These are phyloP conservation scores for Bombardia bombarda DNA, from an alignment of 495 filamentous ascomycete genomes.

Conservation along the genomic window DNA sequence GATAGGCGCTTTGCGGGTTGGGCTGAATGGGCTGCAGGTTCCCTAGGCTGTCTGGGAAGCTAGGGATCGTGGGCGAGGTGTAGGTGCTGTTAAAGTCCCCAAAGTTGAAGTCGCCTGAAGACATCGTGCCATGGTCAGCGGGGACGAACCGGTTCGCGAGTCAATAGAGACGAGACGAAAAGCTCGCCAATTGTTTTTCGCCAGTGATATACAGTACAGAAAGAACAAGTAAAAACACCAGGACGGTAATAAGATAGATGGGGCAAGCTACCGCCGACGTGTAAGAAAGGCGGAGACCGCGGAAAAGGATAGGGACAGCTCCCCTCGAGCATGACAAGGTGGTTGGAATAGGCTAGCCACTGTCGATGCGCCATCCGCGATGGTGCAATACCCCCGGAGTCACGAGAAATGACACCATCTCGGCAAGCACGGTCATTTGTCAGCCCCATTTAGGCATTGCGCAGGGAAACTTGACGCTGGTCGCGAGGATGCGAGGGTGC, in stretches of 20 bases:
- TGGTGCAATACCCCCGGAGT: constrained; percentile 28
- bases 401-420: constrained; percentile 36
- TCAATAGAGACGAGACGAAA: no score
- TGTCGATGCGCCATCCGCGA: constrained; percentile 25
- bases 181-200: no score
- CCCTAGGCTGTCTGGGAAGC: constrained; percentile 33
- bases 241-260: no score
- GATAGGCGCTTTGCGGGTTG: constrained; percentile 28
- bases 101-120: constrained; percentile 43
- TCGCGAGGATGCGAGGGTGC: no score
- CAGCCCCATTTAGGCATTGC: constrained; percentile 21
- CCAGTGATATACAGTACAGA: no score
- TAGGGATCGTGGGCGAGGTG: constrained; percentile 37
- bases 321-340: constrained; percentile 7
- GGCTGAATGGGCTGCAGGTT: constrained; percentile 42
- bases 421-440: constrained; percentile 27
- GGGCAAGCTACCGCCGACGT: constrained; percentile 18
- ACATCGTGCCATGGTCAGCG: constrained; percentile 39
- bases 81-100: constrained; percentile 38
- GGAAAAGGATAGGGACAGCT: constrained; percentile 19
- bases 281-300: constrained; percentile 22
- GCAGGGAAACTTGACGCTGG: constrained; percentile 7
- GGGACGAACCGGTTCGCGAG: no score
- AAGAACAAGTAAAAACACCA: constrained; percentile 7
- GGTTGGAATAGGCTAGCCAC: constrained; percentile 12